Percentiles rank a stretch among this genome's conserved stretches.
These are phyloP conservation scores for Polyrhizophydium stewartii DNA, from an alignment of 371 early-diverging fungal species.

Conservation along the genomic window DNA sequence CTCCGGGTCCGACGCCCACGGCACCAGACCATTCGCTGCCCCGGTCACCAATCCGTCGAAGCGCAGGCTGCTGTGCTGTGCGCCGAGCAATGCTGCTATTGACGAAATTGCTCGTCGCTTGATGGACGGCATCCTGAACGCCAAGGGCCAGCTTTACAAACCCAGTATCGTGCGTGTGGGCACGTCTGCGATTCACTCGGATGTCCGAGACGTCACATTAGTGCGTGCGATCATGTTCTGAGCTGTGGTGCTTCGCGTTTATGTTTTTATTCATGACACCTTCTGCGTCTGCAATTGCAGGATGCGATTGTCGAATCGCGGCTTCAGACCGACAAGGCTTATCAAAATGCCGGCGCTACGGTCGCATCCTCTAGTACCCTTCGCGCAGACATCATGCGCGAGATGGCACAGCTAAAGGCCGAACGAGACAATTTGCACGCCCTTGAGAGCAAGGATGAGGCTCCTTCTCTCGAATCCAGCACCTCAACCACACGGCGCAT, in stretches of 20 bases:
- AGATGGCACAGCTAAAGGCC: slow-evolving; percentile 17
- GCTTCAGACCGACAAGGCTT: background rate
- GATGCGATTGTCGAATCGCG: slow-evolving; percentile 22
- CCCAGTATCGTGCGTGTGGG: slow-evolving; percentile 86
- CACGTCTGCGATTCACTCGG: slow-evolving; percentile 64
- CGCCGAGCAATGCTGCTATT: slow-evolving; percentile 97
- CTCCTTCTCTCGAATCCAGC: slow-evolving; percentile 8
- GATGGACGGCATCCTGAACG: slow-evolving; percentile 30
- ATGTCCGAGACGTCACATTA: slow-evolving; percentile 66
- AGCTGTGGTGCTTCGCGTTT: background rate
- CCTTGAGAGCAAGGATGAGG: slow-evolving; percentile 15
- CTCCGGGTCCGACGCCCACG: slow-evolving; percentile 4
- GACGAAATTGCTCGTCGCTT: slow-evolving; percentile 83
- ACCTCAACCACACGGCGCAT: slow-evolving; percentile 4
- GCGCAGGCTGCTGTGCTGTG: slow-evolving; percentile 81
- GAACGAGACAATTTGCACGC: slow-evolving; percentile 29
- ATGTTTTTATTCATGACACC: background rate
- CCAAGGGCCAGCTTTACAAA: slow-evolving; percentile 33
- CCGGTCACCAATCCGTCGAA: slow-evolving; percentile 11
- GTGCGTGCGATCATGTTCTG: slow-evolving; percentile 19
- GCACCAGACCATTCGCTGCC: slow-evolving; percentile 16
- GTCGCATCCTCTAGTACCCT: background rate
- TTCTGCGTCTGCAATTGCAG: background rate
- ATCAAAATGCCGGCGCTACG: background rate
- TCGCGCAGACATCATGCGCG: background rate